A percentile compares a stretch with the other conserved stretches of the same genome.
These are phyloP conservation scores for Dipodascus albidus DNA, from an alignment of 805 yeast species.

Conservation along the genomic window DNA sequence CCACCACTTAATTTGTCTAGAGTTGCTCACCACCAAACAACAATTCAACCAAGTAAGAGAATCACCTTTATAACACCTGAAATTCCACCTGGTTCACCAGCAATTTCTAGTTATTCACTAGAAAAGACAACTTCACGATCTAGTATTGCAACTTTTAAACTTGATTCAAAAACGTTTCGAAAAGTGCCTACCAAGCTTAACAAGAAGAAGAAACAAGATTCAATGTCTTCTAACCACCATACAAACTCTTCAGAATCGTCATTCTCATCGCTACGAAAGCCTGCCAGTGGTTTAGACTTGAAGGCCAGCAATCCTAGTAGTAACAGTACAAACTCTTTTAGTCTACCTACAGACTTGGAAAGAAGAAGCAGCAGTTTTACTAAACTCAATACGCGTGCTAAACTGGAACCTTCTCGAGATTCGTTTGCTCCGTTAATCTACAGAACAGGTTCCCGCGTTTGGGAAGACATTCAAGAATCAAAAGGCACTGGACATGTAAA, in stretches of 20 bases:
- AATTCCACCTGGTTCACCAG: not conserved
- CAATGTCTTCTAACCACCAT: not conserved
- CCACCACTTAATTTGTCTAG: not conserved
- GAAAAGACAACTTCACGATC: not conserved
- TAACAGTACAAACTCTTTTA: too few species aligned
- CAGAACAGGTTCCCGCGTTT: slow-evolving; percentile 20
- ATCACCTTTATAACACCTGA: not conserved
- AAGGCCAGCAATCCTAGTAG: not conserved
- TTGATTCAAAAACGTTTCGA: not conserved
- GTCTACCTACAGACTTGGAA: too few species aligned
- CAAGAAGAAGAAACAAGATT: not conserved
- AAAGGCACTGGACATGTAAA: slow-evolving; percentile 15
- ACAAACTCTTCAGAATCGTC: not conserved
- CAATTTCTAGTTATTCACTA: not conserved
- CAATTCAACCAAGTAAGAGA: too few species aligned
- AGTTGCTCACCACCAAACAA: not conserved
- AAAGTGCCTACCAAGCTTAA: not conserved
- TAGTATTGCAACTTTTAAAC: not conserved
- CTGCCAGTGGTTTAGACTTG: not conserved
- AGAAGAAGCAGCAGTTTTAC: too few species aligned
- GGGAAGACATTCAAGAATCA: slow-evolving; percentile 17
- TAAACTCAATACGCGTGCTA: not conserved
- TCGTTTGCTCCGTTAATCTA: slow-evolving; percentile 12
- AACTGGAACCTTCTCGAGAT: not conserved
- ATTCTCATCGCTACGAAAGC: not conserved